phyloP scores from a whole-genome alignment of 139 green algal genomes.

The Closterium sp. region DNA sequence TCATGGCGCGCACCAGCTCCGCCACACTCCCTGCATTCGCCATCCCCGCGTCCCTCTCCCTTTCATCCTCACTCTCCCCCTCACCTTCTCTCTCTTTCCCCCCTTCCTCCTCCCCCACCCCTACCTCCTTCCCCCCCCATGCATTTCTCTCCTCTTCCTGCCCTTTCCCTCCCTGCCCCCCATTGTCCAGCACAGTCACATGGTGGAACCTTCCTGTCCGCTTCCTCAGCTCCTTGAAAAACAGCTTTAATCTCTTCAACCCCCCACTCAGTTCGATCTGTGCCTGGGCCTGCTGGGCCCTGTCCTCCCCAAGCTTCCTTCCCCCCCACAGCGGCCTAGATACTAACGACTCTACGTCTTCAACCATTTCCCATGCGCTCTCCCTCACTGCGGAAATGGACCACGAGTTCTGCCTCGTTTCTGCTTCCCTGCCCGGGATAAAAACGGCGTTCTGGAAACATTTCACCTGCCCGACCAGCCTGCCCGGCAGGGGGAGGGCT shows the following conservation, averaged over 20 bases:
- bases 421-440: background rate
- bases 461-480: background rate
- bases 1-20: background rate
- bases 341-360: background rate
- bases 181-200: background rate
- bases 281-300: background rate
- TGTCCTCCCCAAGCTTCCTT: background rate
- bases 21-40: background rate
- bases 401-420: background rate
- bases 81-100: background rate
- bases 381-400: background rate
- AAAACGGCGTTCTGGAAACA: background rate
- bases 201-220: background rate
- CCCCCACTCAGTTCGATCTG: background rate
- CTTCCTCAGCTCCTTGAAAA: background rate
- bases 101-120: background rate
- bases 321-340: background rate
- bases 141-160: no score
- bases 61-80: background rate
- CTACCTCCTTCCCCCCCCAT: no score
- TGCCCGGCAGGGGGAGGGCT: background rate
- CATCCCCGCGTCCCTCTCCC: background rate
- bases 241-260: background rate
- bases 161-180: no score
- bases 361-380: background rate